Conservation (phyloP, 2,329 filamentous ascomycete species). For the Colletotrichum higginsianum region DNA sequence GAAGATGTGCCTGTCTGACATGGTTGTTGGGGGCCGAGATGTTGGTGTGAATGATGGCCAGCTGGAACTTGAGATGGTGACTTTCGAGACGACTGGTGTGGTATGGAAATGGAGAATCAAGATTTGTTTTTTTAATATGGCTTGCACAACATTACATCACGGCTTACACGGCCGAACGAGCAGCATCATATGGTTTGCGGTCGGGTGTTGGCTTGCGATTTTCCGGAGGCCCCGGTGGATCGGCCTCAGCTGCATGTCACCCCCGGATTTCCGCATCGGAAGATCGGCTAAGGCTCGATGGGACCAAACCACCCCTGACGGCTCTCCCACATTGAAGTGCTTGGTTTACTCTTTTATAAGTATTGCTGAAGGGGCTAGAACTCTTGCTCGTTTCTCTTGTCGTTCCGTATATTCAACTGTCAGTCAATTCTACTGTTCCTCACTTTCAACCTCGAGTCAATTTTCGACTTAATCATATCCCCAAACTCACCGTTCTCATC, state of each 20-base stretch:
- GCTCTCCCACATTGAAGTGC: not conserved
- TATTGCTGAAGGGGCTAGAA: not conserved
- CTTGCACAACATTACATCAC: not conserved
- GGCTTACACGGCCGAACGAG: not conserved
- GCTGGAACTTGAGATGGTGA: not conserved
- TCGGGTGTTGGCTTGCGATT: constrained; percentile 27
- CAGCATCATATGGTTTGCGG: constrained; percentile 25
- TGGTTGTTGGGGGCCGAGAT: constrained; percentile 46
- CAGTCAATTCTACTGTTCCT: no score
- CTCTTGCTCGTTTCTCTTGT: not conserved
- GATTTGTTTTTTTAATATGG: no score
- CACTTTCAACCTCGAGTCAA: no score
- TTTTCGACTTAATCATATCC: not conserved
- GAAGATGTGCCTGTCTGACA: constrained; percentile 70
- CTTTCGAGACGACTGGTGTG: not conserved
- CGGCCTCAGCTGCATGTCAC: not conserved
- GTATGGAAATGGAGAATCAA: no score
- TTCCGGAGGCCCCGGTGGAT: constrained; percentile 18
- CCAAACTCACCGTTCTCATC: not conserved
- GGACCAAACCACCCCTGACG: not conserved
- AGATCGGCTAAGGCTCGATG: constrained; percentile 22
- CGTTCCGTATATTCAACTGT: not conserved
- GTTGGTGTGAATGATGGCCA: constrained; percentile 14
- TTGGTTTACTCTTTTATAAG: constrained; percentile 2
- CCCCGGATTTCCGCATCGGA: constrained; percentile 40